phyloP scores from a whole-genome alignment of 345 rosid genomes.

The Pseudoturritis turrita region DNA sequence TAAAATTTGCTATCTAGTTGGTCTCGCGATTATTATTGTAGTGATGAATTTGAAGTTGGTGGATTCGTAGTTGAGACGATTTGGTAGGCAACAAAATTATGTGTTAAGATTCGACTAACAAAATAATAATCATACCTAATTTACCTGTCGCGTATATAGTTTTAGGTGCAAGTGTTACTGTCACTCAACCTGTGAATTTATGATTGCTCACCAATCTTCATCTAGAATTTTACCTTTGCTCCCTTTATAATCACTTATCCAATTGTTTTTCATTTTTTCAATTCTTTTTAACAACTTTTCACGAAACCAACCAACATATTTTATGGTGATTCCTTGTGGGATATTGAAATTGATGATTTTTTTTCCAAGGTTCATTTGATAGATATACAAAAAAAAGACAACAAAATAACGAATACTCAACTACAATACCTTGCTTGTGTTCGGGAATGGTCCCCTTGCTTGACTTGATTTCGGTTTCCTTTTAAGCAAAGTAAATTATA shows the following conservation, averaged over 20 bases:
- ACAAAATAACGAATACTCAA: background rate
- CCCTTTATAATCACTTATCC: background rate
- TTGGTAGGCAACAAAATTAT: background rate
- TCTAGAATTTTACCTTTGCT: background rate
- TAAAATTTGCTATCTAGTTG: background rate
- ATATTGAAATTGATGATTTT: background rate
- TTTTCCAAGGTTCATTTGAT: background rate
- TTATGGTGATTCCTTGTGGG: background rate
- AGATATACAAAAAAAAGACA: background rate
- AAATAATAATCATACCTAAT: background rate
- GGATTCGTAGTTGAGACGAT: background rate
- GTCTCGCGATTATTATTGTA: background rate
- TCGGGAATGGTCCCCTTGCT: background rate
- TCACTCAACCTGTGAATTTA: background rate
- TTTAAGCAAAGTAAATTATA: background rate
- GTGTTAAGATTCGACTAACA: background rate
- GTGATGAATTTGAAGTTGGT: background rate
- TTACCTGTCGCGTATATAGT: background rate
- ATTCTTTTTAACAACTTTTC: background rate
- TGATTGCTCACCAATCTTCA: conserved; percentile 7
- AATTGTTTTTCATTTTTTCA: background rate
- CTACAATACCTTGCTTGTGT: background rate
- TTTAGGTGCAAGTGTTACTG: background rate
- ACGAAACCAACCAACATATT: background rate
- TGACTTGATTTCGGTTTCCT: background rate